phyloP scores from a whole-genome alignment of 1,139 yeast species.

The Insectozyma bohioensis region DNA sequence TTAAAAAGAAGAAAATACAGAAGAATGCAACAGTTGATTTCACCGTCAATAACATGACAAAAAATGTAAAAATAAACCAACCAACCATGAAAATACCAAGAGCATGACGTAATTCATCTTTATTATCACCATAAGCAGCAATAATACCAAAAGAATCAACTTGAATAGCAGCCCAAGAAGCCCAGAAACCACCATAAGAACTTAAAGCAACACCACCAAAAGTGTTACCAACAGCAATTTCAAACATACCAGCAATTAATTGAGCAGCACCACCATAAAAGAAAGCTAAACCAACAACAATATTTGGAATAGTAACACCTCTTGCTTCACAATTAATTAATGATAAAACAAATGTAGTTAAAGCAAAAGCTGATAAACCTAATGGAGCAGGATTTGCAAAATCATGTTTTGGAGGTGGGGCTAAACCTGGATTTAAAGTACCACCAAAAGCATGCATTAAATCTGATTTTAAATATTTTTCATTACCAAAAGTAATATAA shows the following conservation, averaged over 20 bases:
- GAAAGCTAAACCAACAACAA: conserved; percentile 64
- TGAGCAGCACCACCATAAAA: conserved; percentile 89
- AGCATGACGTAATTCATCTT: conserved; percentile 40
- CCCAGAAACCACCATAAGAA: conserved; percentile 90
- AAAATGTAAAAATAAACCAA: conserved; percentile 78
- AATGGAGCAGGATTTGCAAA: conserved; percentile 90
- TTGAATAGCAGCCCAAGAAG: conserved; percentile 73
- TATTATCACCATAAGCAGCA: conserved; percentile 48
- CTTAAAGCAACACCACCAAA: conserved; percentile 87
- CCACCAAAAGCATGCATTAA: conserved; percentile 74
- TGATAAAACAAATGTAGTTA: conserved; percentile 80
- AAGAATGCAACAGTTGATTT: conserved; percentile 82
- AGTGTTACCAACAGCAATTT: conserved; percentile 74
- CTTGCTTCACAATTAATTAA: conserved; percentile 45
- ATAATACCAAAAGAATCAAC: conserved; percentile 73
- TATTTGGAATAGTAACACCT: conserved; percentile 34
- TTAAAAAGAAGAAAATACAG: conserved; percentile 60
- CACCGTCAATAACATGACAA: conserved; percentile 64
- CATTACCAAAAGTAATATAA: conserved; percentile 70
- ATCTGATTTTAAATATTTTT: conserved; percentile 62
- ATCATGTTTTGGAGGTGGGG: conserved; percentile 65
- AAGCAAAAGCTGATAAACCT: conserved; percentile 80
- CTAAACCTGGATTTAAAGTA: conserved; percentile 62
- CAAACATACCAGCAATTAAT: conserved; percentile 74
- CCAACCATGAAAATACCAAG: conserved; percentile 74